Evolutionary conservation across 192 early-diverging fungal genomes (phyloP).

Genomic region (Powellomyces hirtus): DNA sequence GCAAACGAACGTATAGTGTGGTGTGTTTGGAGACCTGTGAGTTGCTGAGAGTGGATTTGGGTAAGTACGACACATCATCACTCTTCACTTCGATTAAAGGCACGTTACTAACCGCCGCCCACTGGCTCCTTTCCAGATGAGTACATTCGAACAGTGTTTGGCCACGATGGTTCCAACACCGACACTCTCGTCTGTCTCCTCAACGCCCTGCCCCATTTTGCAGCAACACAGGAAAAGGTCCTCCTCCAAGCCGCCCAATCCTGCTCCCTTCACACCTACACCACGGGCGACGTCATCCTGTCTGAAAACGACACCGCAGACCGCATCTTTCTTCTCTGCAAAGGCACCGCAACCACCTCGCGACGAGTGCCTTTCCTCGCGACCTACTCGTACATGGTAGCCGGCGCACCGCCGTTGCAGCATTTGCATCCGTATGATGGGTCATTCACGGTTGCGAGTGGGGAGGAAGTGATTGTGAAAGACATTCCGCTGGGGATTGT

Average conservation of each 20-base stretch:
- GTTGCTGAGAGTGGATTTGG: slow-evolving; percentile 21
- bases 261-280: slow-evolving; percentile 4
- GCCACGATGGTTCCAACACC: slow-evolving; percentile 16
- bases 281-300: slow-evolving; percentile 2
- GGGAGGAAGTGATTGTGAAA: slow-evolving; percentile 6
- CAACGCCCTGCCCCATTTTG: slow-evolving; percentile 5
- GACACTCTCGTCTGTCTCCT: slow-evolving; percentile 11
- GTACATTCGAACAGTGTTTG: slow-evolving; percentile 19
- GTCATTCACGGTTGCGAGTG: neutral
- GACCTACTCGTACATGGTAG: neutral
- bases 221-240: slow-evolving; percentile 5
- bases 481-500: neutral
- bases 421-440: slow-evolving; percentile 2
- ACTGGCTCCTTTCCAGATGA: too few species aligned
- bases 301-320: slow-evolving; percentile 4
- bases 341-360: neutral
- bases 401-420: neutral
- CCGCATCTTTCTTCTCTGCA: slow-evolving; percentile 20
- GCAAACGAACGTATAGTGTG: slow-evolving; percentile 4
- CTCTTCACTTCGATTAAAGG: neutral
- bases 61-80: too few species aligned
- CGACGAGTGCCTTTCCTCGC: slow-evolving; percentile 1
- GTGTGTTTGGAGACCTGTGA: slow-evolving; percentile 20
- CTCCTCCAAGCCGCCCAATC: slow-evolving; percentile 22
- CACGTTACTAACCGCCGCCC: too few species aligned